Evolutionary conservation across 1,284 basidiomycete species (phyloP).

Genomic region (Irpex sp.): DNA sequence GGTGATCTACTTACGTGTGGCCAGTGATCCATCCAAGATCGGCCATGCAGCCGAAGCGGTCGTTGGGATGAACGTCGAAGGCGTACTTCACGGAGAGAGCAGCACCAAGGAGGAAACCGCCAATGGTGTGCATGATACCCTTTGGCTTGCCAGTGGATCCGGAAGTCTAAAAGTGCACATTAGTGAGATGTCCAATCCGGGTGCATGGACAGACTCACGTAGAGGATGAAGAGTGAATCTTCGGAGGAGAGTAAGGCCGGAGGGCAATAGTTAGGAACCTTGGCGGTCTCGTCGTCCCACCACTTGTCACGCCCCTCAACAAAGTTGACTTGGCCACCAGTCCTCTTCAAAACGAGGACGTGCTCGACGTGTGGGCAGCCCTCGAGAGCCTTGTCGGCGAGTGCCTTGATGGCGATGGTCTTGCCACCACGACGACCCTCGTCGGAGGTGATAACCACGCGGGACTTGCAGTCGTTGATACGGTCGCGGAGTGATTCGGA

Average conservation of each 20-base stretch:
- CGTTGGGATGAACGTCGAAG: constrained; percentile 92
- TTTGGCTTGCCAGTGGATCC: constrained; percentile 96
- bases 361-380: constrained; percentile 87
- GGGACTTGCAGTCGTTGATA: constrained; percentile 84
- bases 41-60: constrained; percentile 96
- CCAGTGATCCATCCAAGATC: constrained; percentile 99
- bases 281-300: constrained; percentile 91
- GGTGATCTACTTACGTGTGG: constrained; percentile 60
- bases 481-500: constrained; percentile 96
- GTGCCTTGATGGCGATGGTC: constrained; percentile 92
- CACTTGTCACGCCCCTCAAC: constrained; percentile 86
- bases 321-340: constrained; percentile 83
- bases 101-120: constrained; percentile 88
- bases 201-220: constrained; percentile 51
- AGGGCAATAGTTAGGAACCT: constrained; percentile 86
- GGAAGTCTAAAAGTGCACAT: constrained; percentile 65
- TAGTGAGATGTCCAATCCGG: constrained; percentile 3
- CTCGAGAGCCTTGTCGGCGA: constrained; percentile 90
- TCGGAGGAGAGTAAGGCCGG: constrained; percentile 86
- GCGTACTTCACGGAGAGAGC: constrained; percentile 92
- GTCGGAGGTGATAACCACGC: constrained; percentile 92
- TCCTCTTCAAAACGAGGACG: constrained; percentile 86
- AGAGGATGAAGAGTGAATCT: constrained; percentile 97
- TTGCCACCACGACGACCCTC: constrained; percentile 95
- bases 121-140: constrained; percentile 96